These are phyloP conservation scores for Umbilicus rupestris DNA, from an alignment of 164 flowering plant species.

Conservation along the genomic window DNA sequence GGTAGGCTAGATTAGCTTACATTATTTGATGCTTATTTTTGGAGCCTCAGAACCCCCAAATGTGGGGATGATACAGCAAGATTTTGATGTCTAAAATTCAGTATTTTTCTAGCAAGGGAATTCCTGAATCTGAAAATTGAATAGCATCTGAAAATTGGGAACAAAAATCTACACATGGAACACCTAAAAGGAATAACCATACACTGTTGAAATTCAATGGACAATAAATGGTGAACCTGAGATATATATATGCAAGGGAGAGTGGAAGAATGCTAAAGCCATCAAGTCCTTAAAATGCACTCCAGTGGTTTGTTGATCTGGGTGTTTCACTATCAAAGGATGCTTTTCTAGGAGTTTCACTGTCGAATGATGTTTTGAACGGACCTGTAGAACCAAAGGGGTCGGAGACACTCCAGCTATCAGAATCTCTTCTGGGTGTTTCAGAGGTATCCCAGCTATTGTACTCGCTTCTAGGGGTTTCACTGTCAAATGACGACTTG, in stretches of 20 bases:
- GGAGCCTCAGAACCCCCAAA: too few relatives aligned
- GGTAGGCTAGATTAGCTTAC: neutral
- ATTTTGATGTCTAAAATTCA: too few relatives aligned
- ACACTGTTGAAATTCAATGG: too few relatives aligned
- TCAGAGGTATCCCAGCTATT: constrained; percentile 43
- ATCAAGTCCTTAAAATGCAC: constrained; percentile 26
- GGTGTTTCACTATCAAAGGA: constrained; percentile 1
- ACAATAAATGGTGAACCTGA: too few relatives aligned
- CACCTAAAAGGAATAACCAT: too few relatives aligned
- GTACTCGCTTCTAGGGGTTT: constrained; percentile 37
- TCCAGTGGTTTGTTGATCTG: constrained; percentile 30
- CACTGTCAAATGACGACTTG: constrained; percentile 27
- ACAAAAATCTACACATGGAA: too few relatives aligned
- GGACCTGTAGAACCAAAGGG: constrained; percentile 4
- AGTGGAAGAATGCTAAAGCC: too few relatives aligned
- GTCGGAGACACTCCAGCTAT: constrained; percentile 21
- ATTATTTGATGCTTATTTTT: neutral
- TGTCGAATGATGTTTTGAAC: constrained; percentile 11
- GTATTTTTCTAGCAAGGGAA: too few relatives aligned
- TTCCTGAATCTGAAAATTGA: too few relatives aligned
- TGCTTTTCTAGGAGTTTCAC: constrained; percentile 24
- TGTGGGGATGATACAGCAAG: too few relatives aligned
- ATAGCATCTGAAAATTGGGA: too few relatives aligned
- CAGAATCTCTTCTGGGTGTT: constrained; percentile 37
- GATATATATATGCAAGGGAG: too few relatives aligned